phyloP scores from a whole-genome alignment of 495 filamentous ascomycete genomes.

The Tuber microsphaerosporum region DNA sequence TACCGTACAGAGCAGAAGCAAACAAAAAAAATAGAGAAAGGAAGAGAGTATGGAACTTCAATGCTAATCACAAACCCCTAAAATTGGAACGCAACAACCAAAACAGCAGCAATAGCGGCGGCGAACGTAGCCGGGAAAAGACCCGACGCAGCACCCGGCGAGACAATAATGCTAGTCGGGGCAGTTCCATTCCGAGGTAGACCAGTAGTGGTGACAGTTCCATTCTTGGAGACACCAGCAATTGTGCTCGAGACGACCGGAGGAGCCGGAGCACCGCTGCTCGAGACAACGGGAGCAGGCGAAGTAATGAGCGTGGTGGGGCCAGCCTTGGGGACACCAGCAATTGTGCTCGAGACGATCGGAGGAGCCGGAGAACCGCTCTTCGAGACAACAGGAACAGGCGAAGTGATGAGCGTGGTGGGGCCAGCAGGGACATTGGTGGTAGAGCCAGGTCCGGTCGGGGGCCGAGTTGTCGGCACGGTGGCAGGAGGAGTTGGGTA shows the following conservation, averaged over 20 bases:
- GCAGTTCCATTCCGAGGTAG: background rate
- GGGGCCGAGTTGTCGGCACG: constrained; percentile 2
- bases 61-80: constrained; percentile 8
- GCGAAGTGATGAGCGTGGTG: constrained; percentile 26
- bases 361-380: no score
- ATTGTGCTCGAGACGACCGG: background rate
- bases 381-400: background rate
- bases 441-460: background rate
- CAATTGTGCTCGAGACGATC: background rate
- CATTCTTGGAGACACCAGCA: background rate
- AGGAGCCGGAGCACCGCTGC: no score
- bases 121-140: constrained; percentile 24
- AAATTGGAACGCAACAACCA: constrained; percentile 23
- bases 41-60: background rate
- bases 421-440: constrained; percentile 7
- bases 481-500: constrained; percentile 21
- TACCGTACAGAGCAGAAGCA: constrained; percentile 7
- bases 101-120: constrained; percentile 12
- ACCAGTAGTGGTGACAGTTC: background rate
- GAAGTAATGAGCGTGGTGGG: constrained; percentile 27
- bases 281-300: background rate
- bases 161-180: constrained; percentile 14
- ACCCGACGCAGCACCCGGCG: constrained; percentile 20
- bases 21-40: constrained; percentile 11
- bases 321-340: background rate